Base-by-base conservation (phyloP, 192 early-diverging fungal species). In the Pilobolus umbonatus region DNA sequence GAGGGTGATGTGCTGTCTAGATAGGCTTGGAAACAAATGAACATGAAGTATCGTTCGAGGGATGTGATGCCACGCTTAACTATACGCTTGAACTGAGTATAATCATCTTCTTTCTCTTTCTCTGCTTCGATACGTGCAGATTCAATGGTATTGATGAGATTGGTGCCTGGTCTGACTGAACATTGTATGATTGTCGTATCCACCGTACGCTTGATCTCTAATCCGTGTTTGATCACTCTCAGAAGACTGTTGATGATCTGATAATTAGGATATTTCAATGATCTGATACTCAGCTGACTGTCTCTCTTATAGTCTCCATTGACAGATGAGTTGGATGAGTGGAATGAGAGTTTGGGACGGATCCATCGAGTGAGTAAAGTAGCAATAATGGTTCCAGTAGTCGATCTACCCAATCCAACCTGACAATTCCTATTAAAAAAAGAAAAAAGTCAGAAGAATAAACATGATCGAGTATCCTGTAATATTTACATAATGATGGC, bases 321-420 rank as follows among this genome's bases (percentile, higher is more conserved):
- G 9, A 31, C n/a, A 17, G 31, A 3, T 21, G 30, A 25, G 4
- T 35, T 35, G 39, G 15, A 17, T 9, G 39, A 17, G 14, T 3
- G 12, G 0, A 4, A 14, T 1, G 36, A 4, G 9, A 38, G 10
- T 17, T 15, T 54, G 22, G 51, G 58, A 8, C 55, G 59, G 5
- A 71, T 54, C 69, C 69, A 71, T 12, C 50, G 53, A 21, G 69
- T 65, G 8, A 71, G 43, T 36, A 71, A 39, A 2, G 62, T 65
- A 3, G 69, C 69, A 31, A 71, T 65, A 11, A 61, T 62, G 1
- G 69, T 71, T 19, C 69, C 69, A 35, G 72, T 67, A 22, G 84
- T 84, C 12, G 81, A 82, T 29, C 84, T 66, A n/a, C 84, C 84
- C 4, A 79, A 36, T 2, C 84, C 81, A 17, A 84, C 70, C 68